Evolutionary conservation across 1,139 yeast genomes (phyloP).

Genomic region (Hansenula lynferdii): DNA sequence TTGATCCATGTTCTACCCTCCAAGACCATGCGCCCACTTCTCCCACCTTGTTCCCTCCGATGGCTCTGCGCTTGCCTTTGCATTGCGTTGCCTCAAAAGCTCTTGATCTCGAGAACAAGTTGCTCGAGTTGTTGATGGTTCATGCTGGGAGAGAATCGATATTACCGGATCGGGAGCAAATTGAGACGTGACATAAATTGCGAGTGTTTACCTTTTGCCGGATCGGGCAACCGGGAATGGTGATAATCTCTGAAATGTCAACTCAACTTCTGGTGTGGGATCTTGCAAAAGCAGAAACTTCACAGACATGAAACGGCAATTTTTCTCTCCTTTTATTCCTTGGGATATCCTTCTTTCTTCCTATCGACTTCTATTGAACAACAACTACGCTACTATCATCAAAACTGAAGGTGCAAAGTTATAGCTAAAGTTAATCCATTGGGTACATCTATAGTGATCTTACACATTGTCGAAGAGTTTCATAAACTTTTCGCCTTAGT

Average conservation of each 20-base stretch:
- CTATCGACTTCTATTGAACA: not conserved
- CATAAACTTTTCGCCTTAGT: not conserved
- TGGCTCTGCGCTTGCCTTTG: too few relatives aligned
- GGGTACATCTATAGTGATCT: too few relatives aligned
- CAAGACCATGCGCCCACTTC: too few relatives aligned
- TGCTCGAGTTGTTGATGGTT: not conserved
- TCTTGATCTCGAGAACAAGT: not conserved
- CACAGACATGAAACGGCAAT: constrained; percentile 1
- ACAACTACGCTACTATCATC: too few relatives aligned
- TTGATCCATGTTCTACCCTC: too few relatives aligned
- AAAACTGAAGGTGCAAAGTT: too few relatives aligned
- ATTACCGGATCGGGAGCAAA: not conserved
- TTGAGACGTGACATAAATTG: not conserved
- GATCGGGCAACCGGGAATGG: not conserved
- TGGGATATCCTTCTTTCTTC: not conserved
- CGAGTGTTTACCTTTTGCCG: constrained; percentile 1
- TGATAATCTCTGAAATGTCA: not conserved
- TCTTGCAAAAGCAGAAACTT: not conserved
- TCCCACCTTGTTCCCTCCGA: too few relatives aligned
- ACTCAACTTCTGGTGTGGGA: too few relatives aligned
- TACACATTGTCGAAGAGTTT: not conserved
- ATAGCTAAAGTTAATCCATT: too few relatives aligned
- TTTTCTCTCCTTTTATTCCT: not conserved
- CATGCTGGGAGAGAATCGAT: not conserved
- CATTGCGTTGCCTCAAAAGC: not conserved